Percentiles rank a stretch among this genome's conserved stretches.
These are phyloP conservation scores for Rhizopogon rudus DNA, from an alignment of 768 basidiomycete genomes.

Conservation along the genomic window DNA sequence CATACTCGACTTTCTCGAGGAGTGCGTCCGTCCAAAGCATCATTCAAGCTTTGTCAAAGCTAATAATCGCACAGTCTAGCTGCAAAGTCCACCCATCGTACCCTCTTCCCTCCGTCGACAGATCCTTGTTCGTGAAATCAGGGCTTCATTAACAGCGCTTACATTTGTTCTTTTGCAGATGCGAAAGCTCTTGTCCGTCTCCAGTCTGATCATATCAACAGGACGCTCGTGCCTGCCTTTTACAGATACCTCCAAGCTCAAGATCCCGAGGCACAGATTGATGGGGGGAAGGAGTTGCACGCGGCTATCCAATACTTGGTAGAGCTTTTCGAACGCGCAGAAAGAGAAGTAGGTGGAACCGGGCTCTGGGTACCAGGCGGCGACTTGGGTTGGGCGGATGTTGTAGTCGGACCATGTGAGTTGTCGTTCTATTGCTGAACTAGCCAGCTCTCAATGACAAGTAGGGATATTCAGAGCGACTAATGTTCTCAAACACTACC, in stretches of 20 bases:
- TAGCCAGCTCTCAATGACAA: neutral
- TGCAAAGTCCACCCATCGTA: constrained; percentile 38
- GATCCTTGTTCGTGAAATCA: constrained; percentile 49
- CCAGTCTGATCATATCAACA: constrained; percentile 64
- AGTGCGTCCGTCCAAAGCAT: constrained; percentile 37
- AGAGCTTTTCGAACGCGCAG: constrained; percentile 51
- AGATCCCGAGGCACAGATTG: constrained; percentile 45
- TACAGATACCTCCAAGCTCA: constrained; percentile 75
- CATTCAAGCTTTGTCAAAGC: neutral
- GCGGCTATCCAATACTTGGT: constrained; percentile 48
- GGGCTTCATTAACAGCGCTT: neutral
- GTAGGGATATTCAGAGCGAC: constrained; percentile 68
- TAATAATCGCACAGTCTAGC: constrained; percentile 38
- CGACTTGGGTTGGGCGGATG: constrained; percentile 57
- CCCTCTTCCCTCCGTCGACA: constrained; percentile 50
- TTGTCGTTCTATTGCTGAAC: constrained; percentile 7
- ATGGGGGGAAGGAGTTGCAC: constrained; percentile 48
- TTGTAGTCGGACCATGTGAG: constrained; percentile 69
- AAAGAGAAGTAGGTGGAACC: constrained; percentile 41
- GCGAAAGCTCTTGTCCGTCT: constrained; percentile 63
- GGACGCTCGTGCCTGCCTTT: constrained; percentile 62
- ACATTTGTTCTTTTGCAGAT: constrained; percentile 33
- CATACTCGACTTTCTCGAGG: constrained; percentile 75
- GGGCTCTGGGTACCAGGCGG: constrained; percentile 60
- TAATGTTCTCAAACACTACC: constrained; percentile 61